A percentile compares a stretch with the other conserved stretches of the same genome.
These are phyloP conservation scores for Podospora anserina DNA, from an alignment of 495 filamentous ascomycete genomes.

Conservation along the genomic window DNA sequence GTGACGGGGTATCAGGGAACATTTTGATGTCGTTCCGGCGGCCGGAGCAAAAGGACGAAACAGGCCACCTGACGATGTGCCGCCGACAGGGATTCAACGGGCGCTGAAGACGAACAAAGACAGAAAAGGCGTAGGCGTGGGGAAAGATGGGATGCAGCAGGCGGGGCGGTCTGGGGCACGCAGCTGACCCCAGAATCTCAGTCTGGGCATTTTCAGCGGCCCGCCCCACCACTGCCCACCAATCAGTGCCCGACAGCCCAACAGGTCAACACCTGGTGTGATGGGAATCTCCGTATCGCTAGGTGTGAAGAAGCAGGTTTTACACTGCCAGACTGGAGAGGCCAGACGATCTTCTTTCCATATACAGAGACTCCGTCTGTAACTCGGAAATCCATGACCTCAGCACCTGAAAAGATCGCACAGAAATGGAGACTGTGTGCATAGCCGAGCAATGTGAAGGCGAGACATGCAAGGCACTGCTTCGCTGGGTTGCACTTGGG, in stretches of 20 bases:
- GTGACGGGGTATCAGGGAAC: neutral
- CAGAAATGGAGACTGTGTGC: neutral
- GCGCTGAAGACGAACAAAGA: neutral
- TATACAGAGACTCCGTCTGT: too few species aligned
- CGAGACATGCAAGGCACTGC: neutral
- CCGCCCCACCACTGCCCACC: neutral
- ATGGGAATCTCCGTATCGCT: too few species aligned
- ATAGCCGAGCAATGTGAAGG: neutral
- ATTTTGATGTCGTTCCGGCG: neutral
- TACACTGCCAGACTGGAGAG: too few species aligned
- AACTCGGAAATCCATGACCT: neutral
- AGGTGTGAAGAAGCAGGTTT: neutral
- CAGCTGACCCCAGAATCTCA: neutral
- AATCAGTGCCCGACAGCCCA: neutral
- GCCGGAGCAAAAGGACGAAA: neutral
- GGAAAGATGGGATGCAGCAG: neutral
- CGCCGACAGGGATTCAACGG: neutral
- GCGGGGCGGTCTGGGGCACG: neutral
- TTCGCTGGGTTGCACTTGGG: neutral
- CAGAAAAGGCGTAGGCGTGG: neutral
- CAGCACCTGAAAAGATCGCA: neutral
- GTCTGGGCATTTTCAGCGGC: slow-evolving; percentile 3
- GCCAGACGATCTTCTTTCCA: neutral
- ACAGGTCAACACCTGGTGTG: neutral
- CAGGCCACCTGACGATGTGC: slow-evolving; percentile 21